Evolutionary conservation across 768 basidiomycete genomes (phyloP), one percentile per base, ranked within the genome.

Genomic region (Russula ochroleuca): DNA sequence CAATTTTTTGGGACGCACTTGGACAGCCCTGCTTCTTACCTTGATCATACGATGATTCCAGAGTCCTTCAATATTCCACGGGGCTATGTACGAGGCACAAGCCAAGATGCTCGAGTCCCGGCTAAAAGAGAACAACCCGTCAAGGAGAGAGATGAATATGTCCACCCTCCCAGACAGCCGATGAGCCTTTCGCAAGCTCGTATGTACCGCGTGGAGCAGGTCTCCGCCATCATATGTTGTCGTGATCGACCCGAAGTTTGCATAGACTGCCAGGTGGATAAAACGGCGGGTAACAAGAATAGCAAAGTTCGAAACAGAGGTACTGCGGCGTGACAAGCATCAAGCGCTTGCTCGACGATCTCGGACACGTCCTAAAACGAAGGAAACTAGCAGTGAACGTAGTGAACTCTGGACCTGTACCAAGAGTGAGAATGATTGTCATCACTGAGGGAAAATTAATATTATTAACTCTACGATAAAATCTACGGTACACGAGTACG

Each of bases 61-160:
- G 5, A 72, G 69, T 3, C 65, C 67, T 58, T 78, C 75, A 64
- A 79, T 66, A 47, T 79, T 1, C 0, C 7, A 23, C 1, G n/a
- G 87, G 85, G 4, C 47, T 47, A 67, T 91, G 88, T 41, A 90
- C 82, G 48, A 91, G 81, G 73, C 90, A 91, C 11, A 91, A 73
- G 69, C 91, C 87, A 5, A 91, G 75, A 40, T 82, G 78, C 56
- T 79, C 74, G 14, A 89, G 67, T 0, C 81, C 83, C 11, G 91
- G 80, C 87, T 90, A n/a, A 21, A 10, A 43, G 13, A n/a, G 13
- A 17, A 15, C 3, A 3, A 15, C 15, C 11, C 45, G 14, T 31
- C 31, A 5, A n/a, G 19, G 19, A 33, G 49, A 13, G 25, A 17
- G 23, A 33, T 15, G n/a, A 31, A 47, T 4, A n/a, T 15, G 11